Base-by-base conservation (phyloP, 2,329 filamentous ascomycete species). In the Ophiobolus disseminans region DNA sequence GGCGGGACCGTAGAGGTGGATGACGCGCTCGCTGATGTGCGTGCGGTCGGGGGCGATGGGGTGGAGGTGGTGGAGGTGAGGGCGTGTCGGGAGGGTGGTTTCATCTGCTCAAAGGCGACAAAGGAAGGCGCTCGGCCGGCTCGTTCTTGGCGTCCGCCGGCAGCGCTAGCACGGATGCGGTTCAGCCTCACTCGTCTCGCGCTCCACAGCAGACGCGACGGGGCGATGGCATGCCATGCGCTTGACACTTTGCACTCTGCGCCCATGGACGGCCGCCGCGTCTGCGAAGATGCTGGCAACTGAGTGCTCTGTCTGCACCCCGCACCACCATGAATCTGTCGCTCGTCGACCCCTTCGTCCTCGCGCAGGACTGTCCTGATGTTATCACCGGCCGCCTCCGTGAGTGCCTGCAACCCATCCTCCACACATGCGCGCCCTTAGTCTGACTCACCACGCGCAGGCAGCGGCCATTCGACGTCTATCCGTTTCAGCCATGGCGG, bases 401-500 rank as follows among this genome's bases (percentile, higher is more conserved):
- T 83, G 78, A 65, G 76, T 73, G 85, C 82, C 32, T 34, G 21
- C 23, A 16, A 23, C 87, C 74, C 82, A 84, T 49, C 85, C 83
- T 60, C 85, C 82, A 66, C 41, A 54, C 46, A 55, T 31, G 55
- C 63, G 52, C 50, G 13, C 55, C 25, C 28, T 38, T 25, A 42
- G 21, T 36, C 19, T 49, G 43, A 41, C 61, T 64, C 38, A 63
- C 59, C 45, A 30, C 48, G 17, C 48, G 30, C 47, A 84, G 81
- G 79, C 63, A 84, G 80, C 65, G 84, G 85, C 39, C 84, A 86
- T 73, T 82, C 84, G 39, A 85, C 84, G 26, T 86, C 82, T 65
- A 78, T 87, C 50, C 90, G 93, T 58, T 99, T 99, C 82, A 97
- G 93, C 69, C 90, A 91, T 69, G 90, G 87, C 69, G 94, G 94